These are phyloP conservation scores for Coemansia sp. DNA, from an alignment of 192 early-diverging fungal species.

Conservation along the genomic window DNA sequence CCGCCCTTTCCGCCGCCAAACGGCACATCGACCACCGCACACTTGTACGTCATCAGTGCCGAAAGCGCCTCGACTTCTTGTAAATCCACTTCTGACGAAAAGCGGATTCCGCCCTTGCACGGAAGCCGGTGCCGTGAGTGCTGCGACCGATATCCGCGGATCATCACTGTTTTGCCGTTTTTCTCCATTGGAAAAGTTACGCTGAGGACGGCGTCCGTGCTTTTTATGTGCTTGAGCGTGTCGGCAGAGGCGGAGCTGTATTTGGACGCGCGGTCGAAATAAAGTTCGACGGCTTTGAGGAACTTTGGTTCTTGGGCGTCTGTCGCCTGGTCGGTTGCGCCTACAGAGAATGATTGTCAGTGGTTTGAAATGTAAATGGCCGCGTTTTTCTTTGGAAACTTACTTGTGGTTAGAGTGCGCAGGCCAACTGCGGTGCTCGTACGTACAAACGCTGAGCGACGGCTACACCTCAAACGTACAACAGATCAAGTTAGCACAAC, in stretches of 20 bases:
- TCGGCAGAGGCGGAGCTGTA: conserved; percentile 60
- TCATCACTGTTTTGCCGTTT: conserved; percentile 66
- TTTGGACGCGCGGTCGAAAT: conserved; percentile 71
- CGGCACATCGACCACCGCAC: conserved; percentile 82
- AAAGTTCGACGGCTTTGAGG: conserved; percentile 70
- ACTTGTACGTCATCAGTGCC: conserved; percentile 84
- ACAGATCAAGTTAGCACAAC: too few species aligned
- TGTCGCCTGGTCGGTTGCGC: conserved; percentile 51
- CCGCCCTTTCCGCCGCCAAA: conserved; percentile 82
- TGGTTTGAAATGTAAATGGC: not conserved
- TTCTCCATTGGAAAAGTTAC: conserved; percentile 79
- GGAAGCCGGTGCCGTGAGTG: conserved; percentile 80
- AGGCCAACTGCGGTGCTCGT: too few species aligned
- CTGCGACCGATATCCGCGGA: conserved; percentile 78
- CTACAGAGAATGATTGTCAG: conserved; percentile 7
- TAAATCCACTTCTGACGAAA: conserved; percentile 72
- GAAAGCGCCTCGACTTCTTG: conserved; percentile 83
- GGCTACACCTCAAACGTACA: too few species aligned
- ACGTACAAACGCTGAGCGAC: too few species aligned
- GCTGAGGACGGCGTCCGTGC: conserved; percentile 68
- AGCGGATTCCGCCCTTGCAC: conserved; percentile 82
- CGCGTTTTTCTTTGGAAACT: not conserved
- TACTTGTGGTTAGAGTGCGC: too few species aligned
- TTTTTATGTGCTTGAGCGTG: conserved; percentile 68
- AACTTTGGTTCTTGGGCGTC: conserved; percentile 68